Base-by-base conservation (phyloP, 331 rosid genomes). In the Pyracantha coccinea region DNA sequence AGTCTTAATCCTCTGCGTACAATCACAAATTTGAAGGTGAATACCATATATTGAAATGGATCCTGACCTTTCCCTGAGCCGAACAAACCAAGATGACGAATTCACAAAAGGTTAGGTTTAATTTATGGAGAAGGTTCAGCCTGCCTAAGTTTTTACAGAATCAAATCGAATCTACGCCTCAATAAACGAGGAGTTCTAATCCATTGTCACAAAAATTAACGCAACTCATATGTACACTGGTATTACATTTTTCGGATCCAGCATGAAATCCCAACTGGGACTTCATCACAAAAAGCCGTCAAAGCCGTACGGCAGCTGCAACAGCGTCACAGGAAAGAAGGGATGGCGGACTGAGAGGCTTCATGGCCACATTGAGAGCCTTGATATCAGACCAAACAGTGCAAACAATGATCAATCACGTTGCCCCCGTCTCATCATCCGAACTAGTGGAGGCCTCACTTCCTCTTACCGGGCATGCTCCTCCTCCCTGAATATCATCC, bases 361-460 rank as follows among this genome's bases (percentile, higher is more conserved):
- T 57, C 62, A 4, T 21, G 29, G 5, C 62, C 62, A 21, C 62
- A 5, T 57, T 57, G 62, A 10, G 62, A 57, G 54, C 45, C 44
- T 15, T 38, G 25, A 68, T 20, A 68, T 44, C 55, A 44, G 72
- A 68, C 55, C 57, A 74, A 32, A 63, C 70, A 6, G 10, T 59
- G 35, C 44, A 35, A 66, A 35, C 35, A 50, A 69, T 68, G 60
- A 55, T 66, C 54, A 69, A 75, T 79, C 79, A 88, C 68, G 75
- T 75, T 71, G 85, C 85, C 25, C 79, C 95, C 4, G 79, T 83
- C 87, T 90, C 93, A 23, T 90, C 93, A 23, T 90, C 97, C 63
- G 96, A 90, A 76, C 97, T 82, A 79, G 79, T 85, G n/a, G 92
- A 83, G 69, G 83, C 86, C 78, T 89, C 92, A 61, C 93, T 92